Evolutionary conservation across 2,329 filamentous ascomycete genomes (phyloP).

Genomic region (Pestalotiopsis sp.): DNA sequence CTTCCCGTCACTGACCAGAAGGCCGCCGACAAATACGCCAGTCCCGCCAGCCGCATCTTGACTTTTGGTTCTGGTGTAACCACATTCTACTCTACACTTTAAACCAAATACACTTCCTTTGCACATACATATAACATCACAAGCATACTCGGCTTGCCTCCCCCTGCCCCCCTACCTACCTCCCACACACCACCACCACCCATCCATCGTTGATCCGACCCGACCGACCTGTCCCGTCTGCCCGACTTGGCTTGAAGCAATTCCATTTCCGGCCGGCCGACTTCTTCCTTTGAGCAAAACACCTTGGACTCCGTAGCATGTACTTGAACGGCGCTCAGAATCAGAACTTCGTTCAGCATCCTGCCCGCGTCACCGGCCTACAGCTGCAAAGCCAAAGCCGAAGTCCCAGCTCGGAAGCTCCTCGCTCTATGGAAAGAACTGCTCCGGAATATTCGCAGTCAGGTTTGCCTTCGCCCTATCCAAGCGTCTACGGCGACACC

Average conservation of each 20-base stretch:
- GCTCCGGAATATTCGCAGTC: slow-evolving; percentile 80
- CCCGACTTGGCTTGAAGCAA: slow-evolving; percentile 8
- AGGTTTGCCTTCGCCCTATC: slow-evolving; percentile 81
- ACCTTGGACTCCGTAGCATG: slow-evolving; percentile 8
- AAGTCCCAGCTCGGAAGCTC: slow-evolving; percentile 27
- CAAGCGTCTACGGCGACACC: slow-evolving; percentile 66
- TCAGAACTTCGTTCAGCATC: slow-evolving; percentile 32
- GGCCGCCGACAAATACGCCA: slow-evolving; percentile 41
- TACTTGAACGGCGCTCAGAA: slow-evolving; percentile 16
- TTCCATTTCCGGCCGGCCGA: slow-evolving; percentile 2
- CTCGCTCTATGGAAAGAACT: slow-evolving; percentile 57
- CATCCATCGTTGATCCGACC: slow-evolving; percentile 25
- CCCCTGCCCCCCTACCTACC: background rate
- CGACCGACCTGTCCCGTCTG: slow-evolving; percentile 26
- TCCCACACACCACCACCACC: background rate
- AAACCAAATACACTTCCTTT: slow-evolving; percentile 20
- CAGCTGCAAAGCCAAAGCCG: slow-evolving; percentile 27
- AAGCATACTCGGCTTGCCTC: slow-evolving; percentile 19
- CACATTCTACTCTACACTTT: slow-evolving; percentile 29
- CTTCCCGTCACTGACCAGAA: slow-evolving; percentile 29
- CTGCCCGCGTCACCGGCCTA: slow-evolving; percentile 28
- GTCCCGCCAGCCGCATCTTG: slow-evolving; percentile 36
- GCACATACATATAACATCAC: slow-evolving; percentile 22
- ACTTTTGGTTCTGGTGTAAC: slow-evolving; percentile 31
- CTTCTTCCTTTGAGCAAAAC: slow-evolving; percentile 1